Evolutionary conservation across 2,329 filamentous ascomycete species (phyloP), one percentile per base, ranked within the genome.

Genomic region (Colletotrichum graminicola): DNA sequence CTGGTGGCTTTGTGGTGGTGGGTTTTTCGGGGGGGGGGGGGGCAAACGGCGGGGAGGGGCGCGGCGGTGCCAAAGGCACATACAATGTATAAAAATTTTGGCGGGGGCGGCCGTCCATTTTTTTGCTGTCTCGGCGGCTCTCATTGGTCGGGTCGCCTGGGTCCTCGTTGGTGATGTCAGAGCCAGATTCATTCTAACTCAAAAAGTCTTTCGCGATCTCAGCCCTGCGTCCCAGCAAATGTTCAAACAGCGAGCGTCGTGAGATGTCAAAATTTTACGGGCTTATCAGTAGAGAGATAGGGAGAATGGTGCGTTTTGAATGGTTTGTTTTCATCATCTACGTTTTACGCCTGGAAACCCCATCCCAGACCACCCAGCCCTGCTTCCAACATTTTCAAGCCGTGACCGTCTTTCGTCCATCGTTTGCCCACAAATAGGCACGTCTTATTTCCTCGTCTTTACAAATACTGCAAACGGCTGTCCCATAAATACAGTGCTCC

Each of bases 21-120:
- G 60, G 55, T 66, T 62, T 45, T 63, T 41, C 21, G 18, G 43
- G 63, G 29, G 62, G 67, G 18, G 43, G 63, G 29, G 62, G 67
- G 62, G 68, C 68, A 70, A 70, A 73, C 68, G 65, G 65, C 59
- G 68, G 68, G 68, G 68, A 16, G 47, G 43, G 47, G 43, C n/a
- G 59, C 47, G 60, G 52, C 41, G 39, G 64, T 63, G 55, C 61
- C 45, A 70, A 71, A 71, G 75, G 77, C 75, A 73, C 82, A 81
- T 80, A 29, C 29, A 4, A 29, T 29, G 29, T 29, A 47, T 82
- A 81, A 80, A 80, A 80, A 80, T 81, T 82, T 80, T 80, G 65
- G 66, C 65, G 72, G 73, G 43, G 73, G 43, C 5, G 29, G 52
- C 69, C 66, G 57, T 72, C 72, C 49, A 62, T 63, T 45, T 64